Percentiles rank a stretch among this genome's conserved stretches.
Conservation (phyloP, 1,284 basidiomycete species). For the Boletus holoroseus region DNA sequence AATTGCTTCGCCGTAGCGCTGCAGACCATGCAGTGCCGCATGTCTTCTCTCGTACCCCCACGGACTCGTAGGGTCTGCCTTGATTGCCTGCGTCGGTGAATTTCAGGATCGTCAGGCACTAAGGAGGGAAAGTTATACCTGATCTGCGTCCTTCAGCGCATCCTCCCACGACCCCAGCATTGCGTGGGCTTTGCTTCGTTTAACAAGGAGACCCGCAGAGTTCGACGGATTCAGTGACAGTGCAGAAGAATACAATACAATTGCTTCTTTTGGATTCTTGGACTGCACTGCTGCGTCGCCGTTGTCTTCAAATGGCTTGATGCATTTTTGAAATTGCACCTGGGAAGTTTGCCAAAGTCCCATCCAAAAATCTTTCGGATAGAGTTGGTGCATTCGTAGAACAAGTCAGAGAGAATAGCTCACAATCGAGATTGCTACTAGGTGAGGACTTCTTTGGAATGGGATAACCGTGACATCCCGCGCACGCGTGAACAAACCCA, state of each 20-base stretch:
- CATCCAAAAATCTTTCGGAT: no score
- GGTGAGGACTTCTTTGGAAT: neutral
- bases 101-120: neutral
- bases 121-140: neutral
- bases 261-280: neutral
- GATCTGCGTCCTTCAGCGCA: slow-evolving; percentile 2
- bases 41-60: slow-evolving; percentile 9
- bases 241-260: neutral
- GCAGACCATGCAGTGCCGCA: neutral
- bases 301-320: neutral
- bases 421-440: slow-evolving; percentile 1
- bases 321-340: neutral
- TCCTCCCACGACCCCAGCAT: neutral
- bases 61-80: neutral
- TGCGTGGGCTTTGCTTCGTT: slow-evolving; percentile 9
- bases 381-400: neutral
- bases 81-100: neutral
- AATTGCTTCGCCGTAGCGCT: slow-evolving; percentile 5
- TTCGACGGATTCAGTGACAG: neutral
- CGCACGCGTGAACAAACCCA: neutral
- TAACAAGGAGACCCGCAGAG: slow-evolving; percentile 1
- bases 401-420: no score
- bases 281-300: neutral
- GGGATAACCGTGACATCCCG: neutral
- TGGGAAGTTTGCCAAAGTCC: no score